Percentiles rank a stretch among this genome's conserved stretches.
Conservation (phyloP, 208 protist species). For the Novymonas esmeraldas region DNA sequence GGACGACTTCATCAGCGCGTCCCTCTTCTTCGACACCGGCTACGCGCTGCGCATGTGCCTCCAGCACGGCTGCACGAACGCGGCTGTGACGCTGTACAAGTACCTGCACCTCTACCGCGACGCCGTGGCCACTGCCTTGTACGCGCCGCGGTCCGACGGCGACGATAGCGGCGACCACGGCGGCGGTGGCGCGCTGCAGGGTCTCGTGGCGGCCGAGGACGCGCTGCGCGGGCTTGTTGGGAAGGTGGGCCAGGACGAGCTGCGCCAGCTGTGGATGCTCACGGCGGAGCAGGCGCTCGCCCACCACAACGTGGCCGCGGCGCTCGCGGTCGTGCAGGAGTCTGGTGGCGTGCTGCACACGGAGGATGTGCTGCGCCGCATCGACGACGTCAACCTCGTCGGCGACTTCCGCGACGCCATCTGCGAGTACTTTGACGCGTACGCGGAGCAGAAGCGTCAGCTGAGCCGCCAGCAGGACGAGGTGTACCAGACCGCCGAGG, state of each 20-base stretch:
- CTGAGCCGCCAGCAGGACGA: slow-evolving; percentile 91
- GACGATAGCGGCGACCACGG: background rate
- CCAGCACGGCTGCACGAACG: slow-evolving; percentile 54
- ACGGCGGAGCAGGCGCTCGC: slow-evolving; percentile 92
- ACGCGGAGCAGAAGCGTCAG: slow-evolving; percentile 82
- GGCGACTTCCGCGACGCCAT: slow-evolving; percentile 96
- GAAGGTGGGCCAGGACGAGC: slow-evolving; percentile 58
- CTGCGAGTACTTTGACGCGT: slow-evolving; percentile 89
- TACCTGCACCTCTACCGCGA: slow-evolving; percentile 94
- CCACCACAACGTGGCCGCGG: slow-evolving; percentile 74
- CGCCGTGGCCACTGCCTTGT: slow-evolving; percentile 90
- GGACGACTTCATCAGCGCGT: slow-evolving; percentile 77
- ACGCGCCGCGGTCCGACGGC: slow-evolving; percentile 6
- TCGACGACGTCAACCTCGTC: slow-evolving; percentile 92
- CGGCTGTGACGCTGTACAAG: slow-evolving; percentile 93
- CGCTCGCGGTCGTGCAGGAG: slow-evolving; percentile 68
- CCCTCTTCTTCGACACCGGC: slow-evolving; percentile 83
- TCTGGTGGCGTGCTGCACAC: slow-evolving; percentile 88
- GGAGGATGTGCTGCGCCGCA: slow-evolving; percentile 95
- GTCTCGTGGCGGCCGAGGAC: slow-evolving; percentile 66
- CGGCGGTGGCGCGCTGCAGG: slow-evolving; percentile 42
- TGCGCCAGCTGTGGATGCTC: slow-evolving; percentile 94
- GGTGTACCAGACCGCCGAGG: slow-evolving; percentile 81
- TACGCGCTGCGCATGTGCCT: slow-evolving; percentile 94
- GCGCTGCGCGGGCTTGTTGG: slow-evolving; percentile 71